Evolutionary conservation across 306 rosid species (phyloP).

Genomic region (Begonia masoniana): DNA sequence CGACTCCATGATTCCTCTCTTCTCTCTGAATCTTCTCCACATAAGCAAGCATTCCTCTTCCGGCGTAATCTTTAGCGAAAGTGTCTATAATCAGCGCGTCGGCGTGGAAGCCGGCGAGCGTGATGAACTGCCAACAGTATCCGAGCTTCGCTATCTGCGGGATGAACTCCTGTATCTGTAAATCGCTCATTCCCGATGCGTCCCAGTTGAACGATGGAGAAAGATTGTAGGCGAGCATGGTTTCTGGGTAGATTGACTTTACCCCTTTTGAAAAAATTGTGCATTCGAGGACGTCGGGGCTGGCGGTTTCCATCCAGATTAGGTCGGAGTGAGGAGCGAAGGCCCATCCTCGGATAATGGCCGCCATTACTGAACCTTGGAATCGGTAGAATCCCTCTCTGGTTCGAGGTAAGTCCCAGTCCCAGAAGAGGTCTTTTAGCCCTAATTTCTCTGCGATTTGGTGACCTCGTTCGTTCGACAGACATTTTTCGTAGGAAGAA

Average conservation of each 20-base stretch:
- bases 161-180: constrained; percentile 67
- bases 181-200: constrained; percentile 83
- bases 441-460: constrained; percentile 55
- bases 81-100: constrained; percentile 67
- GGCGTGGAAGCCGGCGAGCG: constrained; percentile 83
- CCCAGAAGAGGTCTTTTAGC: constrained; percentile 61
- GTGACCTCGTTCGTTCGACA: constrained; percentile 59
- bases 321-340: constrained; percentile 73
- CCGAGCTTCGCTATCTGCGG: constrained; percentile 75
- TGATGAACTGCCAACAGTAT: constrained; percentile 86
- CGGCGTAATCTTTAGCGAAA: constrained; percentile 70
- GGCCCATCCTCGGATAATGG: constrained; percentile 72
- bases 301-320: constrained; percentile 84
- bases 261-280: constrained; percentile 65
- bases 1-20: constrained; percentile 83
- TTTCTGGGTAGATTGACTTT: constrained; percentile 37
- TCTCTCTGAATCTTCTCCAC: constrained; percentile 94
- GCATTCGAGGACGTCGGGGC: constrained; percentile 65
- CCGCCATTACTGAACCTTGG: constrained; percentile 62
- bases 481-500: constrained; percentile 40
- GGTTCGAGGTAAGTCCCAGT: constrained; percentile 88
- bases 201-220: constrained; percentile 99
- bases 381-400: constrained; percentile 93
- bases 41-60: constrained; percentile 84
- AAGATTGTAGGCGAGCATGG: constrained; percentile 73